Evolutionary conservation across 768 basidiomycete species (phyloP).

Genomic region (Auricularia auricula-judae): DNA sequence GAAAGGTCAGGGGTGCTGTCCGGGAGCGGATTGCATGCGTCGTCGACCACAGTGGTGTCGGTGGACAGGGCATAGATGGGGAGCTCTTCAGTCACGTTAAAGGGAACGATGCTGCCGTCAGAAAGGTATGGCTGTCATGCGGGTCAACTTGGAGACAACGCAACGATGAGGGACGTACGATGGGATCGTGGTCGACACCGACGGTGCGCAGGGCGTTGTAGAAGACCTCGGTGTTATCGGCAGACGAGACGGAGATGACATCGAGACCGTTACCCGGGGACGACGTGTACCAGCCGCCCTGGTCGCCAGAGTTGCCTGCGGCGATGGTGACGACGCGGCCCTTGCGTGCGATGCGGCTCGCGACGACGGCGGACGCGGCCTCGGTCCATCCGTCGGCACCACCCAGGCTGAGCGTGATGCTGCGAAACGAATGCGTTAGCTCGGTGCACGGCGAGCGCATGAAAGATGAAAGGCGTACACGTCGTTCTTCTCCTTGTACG

Average conservation of each 20-base stretch:
- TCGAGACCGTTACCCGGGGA: conserved; percentile 19
- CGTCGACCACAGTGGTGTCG: conserved; percentile 14
- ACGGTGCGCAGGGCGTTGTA: background rate
- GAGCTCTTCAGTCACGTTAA: conserved; percentile 17
- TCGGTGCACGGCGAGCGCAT: background rate
- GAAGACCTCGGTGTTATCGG: conserved; percentile 7
- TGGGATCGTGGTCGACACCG: conserved; percentile 8
- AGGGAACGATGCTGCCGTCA: conserved; percentile 8
- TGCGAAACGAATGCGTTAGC: background rate
- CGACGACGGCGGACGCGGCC: conserved; percentile 19
- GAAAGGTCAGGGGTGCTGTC: conserved; percentile 18
- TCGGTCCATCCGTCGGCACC: conserved; percentile 22
- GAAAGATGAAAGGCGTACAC: conserved; percentile 6
- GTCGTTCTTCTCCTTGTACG: conserved; percentile 19
- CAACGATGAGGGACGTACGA: background rate
- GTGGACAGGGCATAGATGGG: conserved; percentile 22
- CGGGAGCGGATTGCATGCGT: conserved; percentile 22
- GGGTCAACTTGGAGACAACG: too few relatives aligned
- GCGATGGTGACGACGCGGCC: conserved; percentile 22
- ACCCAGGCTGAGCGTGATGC: conserved; percentile 25
- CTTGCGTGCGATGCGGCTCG: conserved; percentile 17
- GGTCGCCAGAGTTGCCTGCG: conserved; percentile 23
- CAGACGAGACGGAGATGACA: conserved; percentile 19
- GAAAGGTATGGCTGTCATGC: background rate
- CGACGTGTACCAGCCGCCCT: conserved; percentile 24